Evolutionary conservation across 495 filamentous ascomycete species (phyloP).

Genomic region (Podospora australis): DNA sequence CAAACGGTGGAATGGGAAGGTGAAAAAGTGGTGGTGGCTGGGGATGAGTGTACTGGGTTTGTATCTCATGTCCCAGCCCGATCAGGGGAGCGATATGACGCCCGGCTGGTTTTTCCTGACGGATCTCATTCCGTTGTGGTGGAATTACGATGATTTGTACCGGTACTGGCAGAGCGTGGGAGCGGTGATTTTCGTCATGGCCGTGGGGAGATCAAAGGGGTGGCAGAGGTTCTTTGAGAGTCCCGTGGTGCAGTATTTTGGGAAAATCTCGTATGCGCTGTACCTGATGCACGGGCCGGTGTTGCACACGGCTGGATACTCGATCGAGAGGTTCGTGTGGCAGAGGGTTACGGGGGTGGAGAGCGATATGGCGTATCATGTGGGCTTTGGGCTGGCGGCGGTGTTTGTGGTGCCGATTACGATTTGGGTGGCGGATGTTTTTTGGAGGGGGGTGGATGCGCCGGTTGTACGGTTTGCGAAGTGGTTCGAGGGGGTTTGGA

Average conservation of each 20-base stretch:
- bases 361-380: slow-evolving; percentile 21
- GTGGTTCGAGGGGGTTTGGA: slow-evolving; percentile 32
- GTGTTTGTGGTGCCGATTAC: slow-evolving; percentile 33
- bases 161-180: slow-evolving; percentile 38
- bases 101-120: slow-evolving; percentile 37
- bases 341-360: slow-evolving; percentile 28
- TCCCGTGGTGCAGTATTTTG: slow-evolving; percentile 38
- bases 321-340: slow-evolving; percentile 30
- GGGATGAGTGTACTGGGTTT: slow-evolving; percentile 25
- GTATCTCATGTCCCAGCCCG: slow-evolving; percentile 39
- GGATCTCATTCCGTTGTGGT: slow-evolving; percentile 33
- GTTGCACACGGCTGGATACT: slow-evolving; percentile 38
- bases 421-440: slow-evolving; percentile 41
- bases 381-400: slow-evolving; percentile 29
- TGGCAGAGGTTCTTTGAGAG: slow-evolving; percentile 35
- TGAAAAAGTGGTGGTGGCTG: slow-evolving; percentile 6
- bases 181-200: slow-evolving; percentile 33
- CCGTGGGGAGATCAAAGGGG: slow-evolving; percentile 25
- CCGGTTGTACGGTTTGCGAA: slow-evolving; percentile 40
- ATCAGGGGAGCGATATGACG: slow-evolving; percentile 27
- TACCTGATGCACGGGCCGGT: slow-evolving; percentile 51
- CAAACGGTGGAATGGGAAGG: neutral
- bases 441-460: slow-evolving; percentile 40
- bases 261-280: slow-evolving; percentile 44
- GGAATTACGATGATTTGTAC: slow-evolving; percentile 29